Percentiles rank a stretch among this genome's conserved stretches.
Evolutionary conservation across 2,329 filamentous ascomycete genomes (phyloP).

Genomic region (Epichloe elymi): DNA sequence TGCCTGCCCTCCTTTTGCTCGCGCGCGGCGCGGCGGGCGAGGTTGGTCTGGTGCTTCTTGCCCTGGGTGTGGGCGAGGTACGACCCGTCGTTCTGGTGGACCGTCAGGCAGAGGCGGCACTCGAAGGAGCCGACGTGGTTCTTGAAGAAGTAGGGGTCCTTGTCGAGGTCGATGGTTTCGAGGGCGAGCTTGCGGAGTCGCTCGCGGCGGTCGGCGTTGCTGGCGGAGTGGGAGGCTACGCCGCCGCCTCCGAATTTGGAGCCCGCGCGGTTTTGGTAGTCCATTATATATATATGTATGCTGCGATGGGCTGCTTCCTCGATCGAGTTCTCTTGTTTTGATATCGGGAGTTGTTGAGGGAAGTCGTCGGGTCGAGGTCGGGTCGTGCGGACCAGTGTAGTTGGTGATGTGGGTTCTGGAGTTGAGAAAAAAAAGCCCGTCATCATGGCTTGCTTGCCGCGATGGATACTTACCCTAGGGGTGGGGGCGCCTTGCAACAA

Average conservation of each 20-base stretch:
- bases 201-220: conserved; percentile 93
- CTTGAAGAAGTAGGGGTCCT: conserved; percentile 99
- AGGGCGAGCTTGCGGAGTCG: conserved; percentile 95
- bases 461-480: too few relatives aligned
- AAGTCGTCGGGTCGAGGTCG: too few relatives aligned
- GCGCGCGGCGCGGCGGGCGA: conserved; percentile 85
- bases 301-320: too few relatives aligned
- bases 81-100: conserved; percentile 97
- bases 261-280: conserved; percentile 82
- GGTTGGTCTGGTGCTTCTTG: conserved; percentile 97
- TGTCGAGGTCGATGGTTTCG: conserved; percentile 97
- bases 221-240: conserved; percentile 83
- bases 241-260: conserved; percentile 97
- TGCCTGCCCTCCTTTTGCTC: conserved; percentile 80
- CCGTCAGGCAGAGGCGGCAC: conserved; percentile 89
- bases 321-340: neutral
- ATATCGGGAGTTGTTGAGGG: too few relatives aligned
- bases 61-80: conserved; percentile 98
- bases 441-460: too few relatives aligned
- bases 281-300: conserved; percentile 19
- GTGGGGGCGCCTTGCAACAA: too few relatives aligned
- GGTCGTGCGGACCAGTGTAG: too few relatives aligned
- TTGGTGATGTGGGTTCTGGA: too few relatives aligned
- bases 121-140: conserved; percentile 98
- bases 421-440: too few relatives aligned